phyloP scores from a whole-genome alignment of 306 rosid genomes.

The Quercus berberidifolia region DNA sequence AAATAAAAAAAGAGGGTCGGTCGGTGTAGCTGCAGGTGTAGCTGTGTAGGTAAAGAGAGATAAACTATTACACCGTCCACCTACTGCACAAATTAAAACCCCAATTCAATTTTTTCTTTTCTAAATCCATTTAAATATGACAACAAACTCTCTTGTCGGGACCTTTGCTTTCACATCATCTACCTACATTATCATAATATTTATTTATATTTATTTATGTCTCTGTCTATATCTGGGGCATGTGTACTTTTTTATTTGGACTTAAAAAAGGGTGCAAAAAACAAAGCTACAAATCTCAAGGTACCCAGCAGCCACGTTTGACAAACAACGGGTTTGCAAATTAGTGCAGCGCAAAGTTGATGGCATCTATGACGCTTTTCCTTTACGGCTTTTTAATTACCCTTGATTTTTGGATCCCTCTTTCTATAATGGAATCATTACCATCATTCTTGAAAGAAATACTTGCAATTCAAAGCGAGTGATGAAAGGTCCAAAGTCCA shows the following conservation, averaged over 20 bases:
- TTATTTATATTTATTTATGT: too few relatives aligned
- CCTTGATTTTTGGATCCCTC: not conserved
- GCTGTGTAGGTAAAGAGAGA: not conserved
- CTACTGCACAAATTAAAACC: not conserved
- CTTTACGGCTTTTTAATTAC: not conserved
- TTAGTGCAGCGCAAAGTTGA: too few relatives aligned
- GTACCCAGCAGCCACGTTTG: not conserved
- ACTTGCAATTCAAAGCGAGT: not conserved
- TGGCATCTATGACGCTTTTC: too few relatives aligned
- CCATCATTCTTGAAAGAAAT: not conserved
- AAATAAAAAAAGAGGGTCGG: too few relatives aligned
- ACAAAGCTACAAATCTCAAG: not conserved
- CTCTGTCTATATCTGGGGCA: not conserved
- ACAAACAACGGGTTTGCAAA: not conserved
- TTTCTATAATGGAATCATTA: not conserved
- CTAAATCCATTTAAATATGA: not conserved
- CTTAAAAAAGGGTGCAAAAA: not conserved
- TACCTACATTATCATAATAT: too few relatives aligned
- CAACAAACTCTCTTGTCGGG: slow-evolving; percentile 3
- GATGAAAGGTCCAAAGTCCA: too few relatives aligned
- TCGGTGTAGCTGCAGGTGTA: too few relatives aligned
- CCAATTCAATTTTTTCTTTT: too few relatives aligned
- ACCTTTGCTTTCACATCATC: not conserved
- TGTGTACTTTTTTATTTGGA: not conserved
- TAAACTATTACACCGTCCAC: not conserved